These are phyloP conservation scores for Hygrocybe coccinea DNA, from an alignment of 768 basidiomycete genomes.

Conservation along the genomic window DNA sequence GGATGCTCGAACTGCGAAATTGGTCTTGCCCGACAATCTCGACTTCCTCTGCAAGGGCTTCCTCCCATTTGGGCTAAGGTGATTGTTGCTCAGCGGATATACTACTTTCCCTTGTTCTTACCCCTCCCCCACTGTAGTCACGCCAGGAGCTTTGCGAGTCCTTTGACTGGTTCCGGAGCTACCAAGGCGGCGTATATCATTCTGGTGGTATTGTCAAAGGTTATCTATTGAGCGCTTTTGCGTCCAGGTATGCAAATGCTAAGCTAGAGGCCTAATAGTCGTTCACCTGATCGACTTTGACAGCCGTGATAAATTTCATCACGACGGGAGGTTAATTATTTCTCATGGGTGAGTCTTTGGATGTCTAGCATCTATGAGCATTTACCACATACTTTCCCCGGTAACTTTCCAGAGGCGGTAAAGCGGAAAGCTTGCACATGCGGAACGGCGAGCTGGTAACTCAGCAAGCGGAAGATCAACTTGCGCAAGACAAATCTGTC, in stretches of 20 bases:
- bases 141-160: constrained; percentile 83
- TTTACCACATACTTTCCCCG: constrained; percentile 4
- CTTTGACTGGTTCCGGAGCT: constrained; percentile 67
- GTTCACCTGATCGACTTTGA: background rate
- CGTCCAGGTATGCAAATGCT: constrained; percentile 47
- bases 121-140: constrained; percentile 56
- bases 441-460: constrained; percentile 36
- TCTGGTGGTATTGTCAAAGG: constrained; percentile 58
- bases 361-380: background rate
- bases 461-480: constrained; percentile 58
- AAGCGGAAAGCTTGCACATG: constrained; percentile 51
- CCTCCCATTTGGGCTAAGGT: constrained; percentile 47
- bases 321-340: constrained; percentile 65
- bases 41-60: constrained; percentile 20
- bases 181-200: constrained; percentile 78
- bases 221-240: constrained; percentile 69
- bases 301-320: constrained; percentile 67
- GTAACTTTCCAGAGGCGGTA: constrained; percentile 56
- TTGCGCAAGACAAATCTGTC: constrained; percentile 64
- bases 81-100: constrained; percentile 1
- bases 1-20: background rate
- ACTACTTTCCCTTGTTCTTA: constrained; percentile 1
- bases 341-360: constrained; percentile 68
- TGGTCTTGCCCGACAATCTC: background rate
- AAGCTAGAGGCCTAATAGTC: background rate